Evolutionary conservation across 805 yeast species (phyloP).

Genomic region (Metschnikowia dekortorum): DNA sequence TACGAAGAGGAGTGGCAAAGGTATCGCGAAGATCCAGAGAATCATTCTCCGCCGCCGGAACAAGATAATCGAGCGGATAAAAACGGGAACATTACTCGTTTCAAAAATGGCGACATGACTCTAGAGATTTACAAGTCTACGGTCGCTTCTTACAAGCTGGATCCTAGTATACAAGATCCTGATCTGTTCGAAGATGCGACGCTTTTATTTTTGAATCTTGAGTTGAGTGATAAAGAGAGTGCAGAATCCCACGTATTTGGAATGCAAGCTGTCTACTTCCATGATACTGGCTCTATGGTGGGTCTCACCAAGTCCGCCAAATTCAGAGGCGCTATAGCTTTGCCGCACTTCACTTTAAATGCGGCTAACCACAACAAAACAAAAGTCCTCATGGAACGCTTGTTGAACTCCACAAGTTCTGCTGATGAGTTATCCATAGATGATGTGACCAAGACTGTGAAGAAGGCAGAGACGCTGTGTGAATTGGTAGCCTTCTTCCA

Average conservation of each 20-base stretch:
- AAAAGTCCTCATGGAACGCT: conserved; percentile 40
- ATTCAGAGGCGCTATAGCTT: conserved; percentile 55
- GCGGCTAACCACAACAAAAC: conserved; percentile 42
- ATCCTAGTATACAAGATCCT: conserved; percentile 12
- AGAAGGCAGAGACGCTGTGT: conserved; percentile 44
- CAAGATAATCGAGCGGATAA: conserved; percentile 8
- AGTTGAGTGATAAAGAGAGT: conserved; percentile 43
- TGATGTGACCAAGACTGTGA: conserved; percentile 32
- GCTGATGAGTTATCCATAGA: conserved; percentile 37
- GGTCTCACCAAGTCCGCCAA: conserved; percentile 60
- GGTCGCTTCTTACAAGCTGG: conserved; percentile 22
- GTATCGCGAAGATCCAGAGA: conserved; percentile 26
- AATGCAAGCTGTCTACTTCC: conserved; percentile 62
- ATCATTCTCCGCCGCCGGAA: conserved; percentile 18
- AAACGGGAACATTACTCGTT: conserved; percentile 28
- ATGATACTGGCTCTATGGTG: conserved; percentile 58
- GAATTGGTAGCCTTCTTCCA: conserved; percentile 71
- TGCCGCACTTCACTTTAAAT: conserved; percentile 51
- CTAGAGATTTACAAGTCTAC: conserved; percentile 21
- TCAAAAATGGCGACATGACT: conserved; percentile 22
- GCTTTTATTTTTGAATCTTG: conserved; percentile 25
- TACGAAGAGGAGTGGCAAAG: conserved; percentile 24
- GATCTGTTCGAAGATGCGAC: conserved; percentile 29
- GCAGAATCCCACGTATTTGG: conserved; percentile 45
- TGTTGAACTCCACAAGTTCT: conserved; percentile 40